Percentiles rank a stretch among this genome's conserved stretches.
phyloP scores from a whole-genome alignment of 352 stramenopile species.

The Phytophthora pistaciae region DNA sequence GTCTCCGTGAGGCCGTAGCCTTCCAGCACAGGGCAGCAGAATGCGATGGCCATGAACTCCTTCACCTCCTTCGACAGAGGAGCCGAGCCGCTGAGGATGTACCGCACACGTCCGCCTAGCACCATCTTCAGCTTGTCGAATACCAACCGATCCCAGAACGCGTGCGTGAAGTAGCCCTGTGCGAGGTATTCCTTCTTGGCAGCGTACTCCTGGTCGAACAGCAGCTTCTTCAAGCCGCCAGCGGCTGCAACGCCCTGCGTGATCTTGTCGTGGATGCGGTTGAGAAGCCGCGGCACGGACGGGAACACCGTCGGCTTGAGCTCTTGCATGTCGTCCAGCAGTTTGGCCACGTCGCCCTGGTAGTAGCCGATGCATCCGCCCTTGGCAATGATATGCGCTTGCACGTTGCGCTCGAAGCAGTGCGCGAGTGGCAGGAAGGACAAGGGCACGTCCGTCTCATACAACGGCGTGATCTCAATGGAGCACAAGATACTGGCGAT shows the following conservation, averaged over 20 bases:
- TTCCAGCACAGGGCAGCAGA: constrained; percentile 91
- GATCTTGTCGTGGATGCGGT: constrained; percentile 97
- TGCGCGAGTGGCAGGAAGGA: constrained; percentile 96
- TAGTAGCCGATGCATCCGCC: constrained; percentile 94
- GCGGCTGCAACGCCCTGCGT: constrained; percentile 69
- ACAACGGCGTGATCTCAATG: constrained; percentile 36
- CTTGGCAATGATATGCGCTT: constrained; percentile 57
- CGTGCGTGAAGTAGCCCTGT: constrained; percentile 51
- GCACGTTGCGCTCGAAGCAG: constrained; percentile 92
- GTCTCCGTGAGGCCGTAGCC: constrained; percentile 97
- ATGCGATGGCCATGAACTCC: constrained; percentile 93
- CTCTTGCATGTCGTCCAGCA: constrained; percentile 93
- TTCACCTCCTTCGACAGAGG: constrained; percentile 92
- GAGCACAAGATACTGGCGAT: constrained; percentile 43
- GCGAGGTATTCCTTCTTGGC: constrained; percentile 76
- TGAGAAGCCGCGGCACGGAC: constrained; percentile 94
- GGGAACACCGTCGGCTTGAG: constrained; percentile 93
- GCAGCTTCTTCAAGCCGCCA: constrained; percentile 88
- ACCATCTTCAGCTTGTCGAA: constrained; percentile 95
- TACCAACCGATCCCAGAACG: constrained; percentile 94
- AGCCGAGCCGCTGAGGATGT: constrained; percentile 94
- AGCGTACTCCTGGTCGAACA: constrained; percentile 89
- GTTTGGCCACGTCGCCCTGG: constrained; percentile 83
- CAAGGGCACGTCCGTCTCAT: constrained; percentile 69
- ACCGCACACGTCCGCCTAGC: constrained; percentile 87